Percentiles rank a stretch among this genome's conserved stretches.
Conservation (phyloP, 257 asterid species). For the Lithospermum erythrorhizon region DNA sequence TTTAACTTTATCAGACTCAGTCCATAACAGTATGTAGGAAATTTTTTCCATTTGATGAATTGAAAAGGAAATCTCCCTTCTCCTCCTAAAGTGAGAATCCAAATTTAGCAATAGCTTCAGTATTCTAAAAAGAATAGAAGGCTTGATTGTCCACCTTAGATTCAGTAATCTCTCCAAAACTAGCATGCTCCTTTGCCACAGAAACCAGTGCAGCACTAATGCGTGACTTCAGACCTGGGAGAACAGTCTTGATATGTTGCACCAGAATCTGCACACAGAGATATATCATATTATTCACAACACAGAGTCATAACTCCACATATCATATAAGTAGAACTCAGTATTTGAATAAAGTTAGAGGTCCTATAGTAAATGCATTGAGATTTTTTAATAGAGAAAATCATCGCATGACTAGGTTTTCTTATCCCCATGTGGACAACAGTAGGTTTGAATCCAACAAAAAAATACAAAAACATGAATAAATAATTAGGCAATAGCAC, state of each 20-base stretch:
- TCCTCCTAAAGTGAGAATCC: neutral
- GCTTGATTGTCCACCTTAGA: slow-evolving; percentile 58
- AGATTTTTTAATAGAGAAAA: neutral
- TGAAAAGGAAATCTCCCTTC: neutral
- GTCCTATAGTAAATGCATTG: neutral
- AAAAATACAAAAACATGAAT: too few relatives aligned
- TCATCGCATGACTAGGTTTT: neutral
- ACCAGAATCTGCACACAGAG: slow-evolving; percentile 52
- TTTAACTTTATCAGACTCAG: too few relatives aligned
- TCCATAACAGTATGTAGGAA: neutral
- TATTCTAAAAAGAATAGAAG: neutral
- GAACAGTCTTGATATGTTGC: slow-evolving; percentile 73
- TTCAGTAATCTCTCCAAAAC: slow-evolving; percentile 87
- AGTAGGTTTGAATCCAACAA: neutral
- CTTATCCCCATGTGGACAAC: too few relatives aligned
- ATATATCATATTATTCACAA: neutral
- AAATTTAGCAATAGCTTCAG: neutral
- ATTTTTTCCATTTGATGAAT: neutral
- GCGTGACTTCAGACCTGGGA: slow-evolving; percentile 83
- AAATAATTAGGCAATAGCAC: neutral
- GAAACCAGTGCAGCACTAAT: slow-evolving; percentile 59
- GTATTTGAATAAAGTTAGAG: neutral
- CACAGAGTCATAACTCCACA: too few relatives aligned
- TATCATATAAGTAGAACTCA: too few relatives aligned
- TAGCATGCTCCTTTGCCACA: slow-evolving; percentile 89